Conservation (phyloP, 352 stramenopile genomes). For the Pythium rishiriense region DNA sequence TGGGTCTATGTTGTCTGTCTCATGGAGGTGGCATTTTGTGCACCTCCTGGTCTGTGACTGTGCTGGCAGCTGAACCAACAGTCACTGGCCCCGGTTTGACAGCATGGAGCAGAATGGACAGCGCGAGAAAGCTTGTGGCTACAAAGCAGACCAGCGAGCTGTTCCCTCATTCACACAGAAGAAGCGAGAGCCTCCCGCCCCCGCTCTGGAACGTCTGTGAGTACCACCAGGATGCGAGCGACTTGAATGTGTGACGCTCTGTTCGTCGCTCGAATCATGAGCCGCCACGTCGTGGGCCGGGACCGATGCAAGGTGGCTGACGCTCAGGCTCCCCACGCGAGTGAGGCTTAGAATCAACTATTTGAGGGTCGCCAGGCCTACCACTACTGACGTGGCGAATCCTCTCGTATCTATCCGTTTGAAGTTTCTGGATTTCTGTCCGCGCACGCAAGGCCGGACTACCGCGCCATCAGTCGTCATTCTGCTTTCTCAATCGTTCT, state of each 20-base stretch:
- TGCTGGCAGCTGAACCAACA: neutral
- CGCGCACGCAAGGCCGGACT: neutral
- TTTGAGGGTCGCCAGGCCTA: too few species aligned
- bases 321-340: too few species aligned
- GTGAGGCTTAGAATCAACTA: too few species aligned
- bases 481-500: too few species aligned
- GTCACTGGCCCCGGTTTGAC: neutral
- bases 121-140: neutral
- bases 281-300: neutral
- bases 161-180: neutral
- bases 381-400: slow-evolving; percentile 1
- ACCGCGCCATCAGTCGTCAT: neutral
- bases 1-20: slow-evolving; percentile 1
- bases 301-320: too few species aligned
- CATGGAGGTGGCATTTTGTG: neutral
- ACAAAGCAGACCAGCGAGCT: neutral
- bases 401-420: neutral
- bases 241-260: neutral
- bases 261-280: neutral
- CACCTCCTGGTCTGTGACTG: neutral
- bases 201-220: neutral
- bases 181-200: neutral
- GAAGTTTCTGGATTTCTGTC: neutral
- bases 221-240: neutral
- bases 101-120: neutral